Percentiles rank a stretch among this genome's conserved stretches.
These are phyloP conservation scores for Gloeopeniophorella convolvens DNA, from an alignment of 768 basidiomycete species.

Conservation along the genomic window DNA sequence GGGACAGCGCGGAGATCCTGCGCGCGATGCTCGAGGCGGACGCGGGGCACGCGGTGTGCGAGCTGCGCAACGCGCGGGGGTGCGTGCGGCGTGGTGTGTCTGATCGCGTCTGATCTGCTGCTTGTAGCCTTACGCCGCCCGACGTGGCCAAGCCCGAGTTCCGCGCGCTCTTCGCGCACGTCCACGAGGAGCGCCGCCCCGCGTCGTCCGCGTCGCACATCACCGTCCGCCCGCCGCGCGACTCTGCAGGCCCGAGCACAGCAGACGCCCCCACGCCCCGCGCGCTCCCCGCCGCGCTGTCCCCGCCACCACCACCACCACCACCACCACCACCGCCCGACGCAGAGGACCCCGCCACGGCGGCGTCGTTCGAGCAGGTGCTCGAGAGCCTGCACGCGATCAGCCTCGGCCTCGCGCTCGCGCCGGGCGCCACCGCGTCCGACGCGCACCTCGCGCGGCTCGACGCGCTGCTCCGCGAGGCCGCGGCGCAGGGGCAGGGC, in stretches of 20 bases:
- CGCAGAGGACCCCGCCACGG: constrained; percentile 39
- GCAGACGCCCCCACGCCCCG: constrained; percentile 5
- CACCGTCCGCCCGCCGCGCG: constrained; percentile 42
- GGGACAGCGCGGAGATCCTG: constrained; percentile 56
- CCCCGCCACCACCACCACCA: constrained; percentile 14
- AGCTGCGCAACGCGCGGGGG: constrained; percentile 67
- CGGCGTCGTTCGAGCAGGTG: constrained; percentile 36
- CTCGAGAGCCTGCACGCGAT: constrained; percentile 50
- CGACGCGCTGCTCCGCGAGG: constrained; percentile 41
- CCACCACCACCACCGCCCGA: constrained; percentile 29
- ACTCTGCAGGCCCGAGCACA: constrained; percentile 39
- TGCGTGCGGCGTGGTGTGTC: constrained; percentile 30
- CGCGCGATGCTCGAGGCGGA: constrained; percentile 63
- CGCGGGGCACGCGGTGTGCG: constrained; percentile 44
- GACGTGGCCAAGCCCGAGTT: constrained; percentile 67
- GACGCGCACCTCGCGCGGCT: constrained; percentile 37
- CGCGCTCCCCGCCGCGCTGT: background rate
- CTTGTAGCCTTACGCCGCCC: constrained; percentile 50
- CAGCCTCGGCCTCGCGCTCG: constrained; percentile 29
- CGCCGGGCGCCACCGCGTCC: constrained; percentile 30
- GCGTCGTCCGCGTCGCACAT: constrained; percentile 48
- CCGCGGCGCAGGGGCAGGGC: constrained; percentile 38
- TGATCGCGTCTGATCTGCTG: background rate
- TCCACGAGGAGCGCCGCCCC: constrained; percentile 40
- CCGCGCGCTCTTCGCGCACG: constrained; percentile 51